A percentile compares a stretch with the other conserved stretches of the same genome.
Evolutionary conservation across 1,284 basidiomycete genomes (phyloP).

Genomic region (Apiotrichum brassicae): DNA sequence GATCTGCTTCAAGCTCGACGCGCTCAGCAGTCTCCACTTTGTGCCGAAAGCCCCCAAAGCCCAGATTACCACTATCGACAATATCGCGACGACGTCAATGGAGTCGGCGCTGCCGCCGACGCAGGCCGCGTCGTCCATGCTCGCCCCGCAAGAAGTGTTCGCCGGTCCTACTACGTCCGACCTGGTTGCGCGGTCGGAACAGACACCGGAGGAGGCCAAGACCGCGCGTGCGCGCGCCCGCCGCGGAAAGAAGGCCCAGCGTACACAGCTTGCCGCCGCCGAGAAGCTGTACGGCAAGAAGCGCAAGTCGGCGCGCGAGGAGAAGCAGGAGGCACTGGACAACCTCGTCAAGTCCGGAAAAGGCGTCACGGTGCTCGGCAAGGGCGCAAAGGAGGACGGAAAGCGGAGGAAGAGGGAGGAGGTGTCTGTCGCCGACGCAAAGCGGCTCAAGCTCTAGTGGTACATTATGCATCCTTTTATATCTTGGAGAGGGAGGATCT

Average conservation of each 20-base stretch:
- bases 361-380: conserved; percentile 76
- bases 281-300: conserved; percentile 59
- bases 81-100: conserved; percentile 74
- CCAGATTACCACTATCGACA: conserved; percentile 76
- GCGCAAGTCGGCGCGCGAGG: conserved; percentile 58
- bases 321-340: conserved; percentile 73
- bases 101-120: conserved; percentile 87
- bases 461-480: not conserved
- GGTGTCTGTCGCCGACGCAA: conserved; percentile 22
- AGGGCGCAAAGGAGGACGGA: conserved; percentile 49
- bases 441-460: conserved; percentile 38
- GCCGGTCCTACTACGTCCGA: conserved; percentile 54
- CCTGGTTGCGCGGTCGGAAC: conserved; percentile 64
- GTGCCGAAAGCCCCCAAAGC: conserved; percentile 95
- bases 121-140: conserved; percentile 66
- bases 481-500: not conserved
- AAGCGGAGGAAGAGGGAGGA: conserved; percentile 33
- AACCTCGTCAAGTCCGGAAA: conserved; percentile 74
- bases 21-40: conserved; percentile 89
- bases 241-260: conserved; percentile 66
- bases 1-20: conserved; percentile 85
- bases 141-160: conserved; percentile 92
- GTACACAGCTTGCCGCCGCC: conserved; percentile 62
- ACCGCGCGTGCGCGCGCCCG: conserved; percentile 63
- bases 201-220: conserved; percentile 80